Conservation (phyloP, 441 rosid genomes). For the Viola pubescens region DNA sequence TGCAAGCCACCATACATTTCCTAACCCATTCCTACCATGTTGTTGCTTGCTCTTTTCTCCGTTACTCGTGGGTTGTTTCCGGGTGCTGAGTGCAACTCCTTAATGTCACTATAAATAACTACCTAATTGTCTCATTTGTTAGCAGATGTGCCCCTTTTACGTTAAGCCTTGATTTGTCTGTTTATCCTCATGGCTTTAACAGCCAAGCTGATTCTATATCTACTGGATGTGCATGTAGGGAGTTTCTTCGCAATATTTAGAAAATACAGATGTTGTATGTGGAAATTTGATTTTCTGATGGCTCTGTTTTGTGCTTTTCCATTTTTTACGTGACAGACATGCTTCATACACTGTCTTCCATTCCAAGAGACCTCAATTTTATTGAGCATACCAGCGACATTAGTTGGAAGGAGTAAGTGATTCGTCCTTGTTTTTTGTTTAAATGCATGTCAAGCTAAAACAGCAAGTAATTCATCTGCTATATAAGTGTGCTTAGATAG, state of each 20-base stretch:
- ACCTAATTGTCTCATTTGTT: too few species aligned
- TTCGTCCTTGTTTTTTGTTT: conserved; percentile 1
- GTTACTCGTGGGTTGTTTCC: too few species aligned
- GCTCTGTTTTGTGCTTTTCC: conserved; percentile 10
- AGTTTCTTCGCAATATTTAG: not conserved
- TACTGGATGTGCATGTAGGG: too few species aligned
- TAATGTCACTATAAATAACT: too few species aligned
- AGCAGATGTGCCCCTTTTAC: too few species aligned
- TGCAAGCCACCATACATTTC: too few species aligned
- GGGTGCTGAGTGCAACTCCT: too few species aligned
- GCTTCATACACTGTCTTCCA: conserved; percentile 43
- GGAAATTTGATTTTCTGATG: not conserved
- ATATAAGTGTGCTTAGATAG: conserved; percentile 3
- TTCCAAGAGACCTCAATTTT: conserved; percentile 58
- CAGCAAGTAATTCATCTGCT: not conserved
- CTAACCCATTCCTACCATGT: too few species aligned
- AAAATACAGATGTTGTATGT: not conserved
- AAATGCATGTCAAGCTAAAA: not conserved
- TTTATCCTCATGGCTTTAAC: too few species aligned
- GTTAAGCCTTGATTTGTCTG: too few species aligned
- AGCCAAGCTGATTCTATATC: too few species aligned
- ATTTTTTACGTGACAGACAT: conserved; percentile 41
- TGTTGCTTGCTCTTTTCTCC: too few species aligned
- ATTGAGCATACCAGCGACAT: conserved; percentile 74
- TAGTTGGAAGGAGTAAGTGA: conserved; percentile 73